Evolutionary conservation across 257 asterid species (phyloP), one percentile per base, ranked within the genome.

Genomic region (Capsicum rhomboideum): DNA sequence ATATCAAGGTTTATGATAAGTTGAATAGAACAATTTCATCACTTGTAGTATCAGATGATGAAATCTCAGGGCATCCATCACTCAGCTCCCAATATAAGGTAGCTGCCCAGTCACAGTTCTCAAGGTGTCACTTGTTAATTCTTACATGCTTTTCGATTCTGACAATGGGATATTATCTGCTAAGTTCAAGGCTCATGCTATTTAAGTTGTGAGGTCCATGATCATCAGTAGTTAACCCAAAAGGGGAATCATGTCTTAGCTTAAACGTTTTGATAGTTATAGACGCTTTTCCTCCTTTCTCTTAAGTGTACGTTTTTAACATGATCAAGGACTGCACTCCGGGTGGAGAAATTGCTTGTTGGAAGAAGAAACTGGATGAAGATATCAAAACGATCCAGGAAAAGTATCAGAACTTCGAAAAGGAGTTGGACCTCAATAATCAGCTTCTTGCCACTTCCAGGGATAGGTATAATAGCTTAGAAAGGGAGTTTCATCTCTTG

Each of bases 281-380:
- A 40, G 28, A 78, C 28, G 14, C 34, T 20, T 69, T 68, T 58
- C 61, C 56, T 12, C 59, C 28, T 80, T 46, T 49, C 86, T 84
- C 78, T 12, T 37, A 56, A 79, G 54, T 52, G 53, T 23, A 44
- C 46, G 16, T 81, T 64, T 86, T 90, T 42, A 85, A 86, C 87
- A 87, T 92, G 91, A 79, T 87, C 85, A 88, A 96, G 99, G 98
- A 86, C 83, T 83, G 74, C 67, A 91, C 90, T 80, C 87, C 93
- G 91, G 96, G 93, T 77, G 91, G 86, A 86, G 95, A 92, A 81
- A 91, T 95, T 85, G 93, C 97, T 86, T 84, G 84, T 85, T 93
- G 99, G 98, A 94, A 92, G 93, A 91, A 88, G 89, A 85, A 90
- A 85, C 82, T 90, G 91, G 93, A 91, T 83, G 84, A 82, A 82